A percentile compares a stretch with the other conserved stretches of the same genome.
phyloP scores from a whole-genome alignment of 2,329 filamentous ascomycete species.

The Trichoderma semiorbis region DNA sequence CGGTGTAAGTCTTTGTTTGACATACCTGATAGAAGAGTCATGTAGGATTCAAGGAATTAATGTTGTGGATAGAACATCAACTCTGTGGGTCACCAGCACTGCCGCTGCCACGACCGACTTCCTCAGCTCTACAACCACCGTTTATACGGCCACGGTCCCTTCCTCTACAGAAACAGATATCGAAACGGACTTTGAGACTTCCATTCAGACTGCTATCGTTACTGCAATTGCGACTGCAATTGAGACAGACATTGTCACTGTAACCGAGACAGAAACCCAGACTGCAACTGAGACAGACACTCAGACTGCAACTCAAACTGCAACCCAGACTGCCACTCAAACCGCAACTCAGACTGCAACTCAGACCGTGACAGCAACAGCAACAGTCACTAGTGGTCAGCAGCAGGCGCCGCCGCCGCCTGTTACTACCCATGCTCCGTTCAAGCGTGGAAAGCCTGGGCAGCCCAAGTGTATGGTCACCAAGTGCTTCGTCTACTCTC shows the following conservation, averaged over 20 bases:
- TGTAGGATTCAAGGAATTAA: neutral
- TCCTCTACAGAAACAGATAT: slow-evolving; percentile 20
- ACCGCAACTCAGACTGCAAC: slow-evolving; percentile 17
- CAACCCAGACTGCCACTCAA: neutral
- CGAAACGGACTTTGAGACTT: neutral
- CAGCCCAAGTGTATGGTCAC: slow-evolving; percentile 25
- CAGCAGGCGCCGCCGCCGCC: neutral
- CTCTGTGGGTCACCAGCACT: slow-evolving; percentile 17
- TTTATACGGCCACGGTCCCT: slow-evolving; percentile 24
- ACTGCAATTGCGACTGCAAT: neutral
- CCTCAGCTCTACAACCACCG: slow-evolving; percentile 20
- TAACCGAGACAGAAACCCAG: slow-evolving; percentile 10
- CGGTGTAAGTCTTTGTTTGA: slow-evolving; percentile 1
- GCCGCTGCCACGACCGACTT: slow-evolving; percentile 7
- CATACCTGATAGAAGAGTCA: neutral
- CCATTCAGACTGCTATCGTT: neutral
- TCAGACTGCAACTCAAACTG: neutral
- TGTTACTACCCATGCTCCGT: neutral
- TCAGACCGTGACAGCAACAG: slow-evolving; percentile 19
- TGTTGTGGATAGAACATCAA: slow-evolving; percentile 16
- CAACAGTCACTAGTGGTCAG: neutral
- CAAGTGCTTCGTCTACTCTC: slow-evolving; percentile 23
- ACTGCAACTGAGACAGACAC: slow-evolving; percentile 4
- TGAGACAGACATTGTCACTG: neutral
- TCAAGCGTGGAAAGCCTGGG: slow-evolving; percentile 15